phyloP scores from a whole-genome alignment of 2,329 filamentous ascomycete species.

The Zasmidium angulare region DNA sequence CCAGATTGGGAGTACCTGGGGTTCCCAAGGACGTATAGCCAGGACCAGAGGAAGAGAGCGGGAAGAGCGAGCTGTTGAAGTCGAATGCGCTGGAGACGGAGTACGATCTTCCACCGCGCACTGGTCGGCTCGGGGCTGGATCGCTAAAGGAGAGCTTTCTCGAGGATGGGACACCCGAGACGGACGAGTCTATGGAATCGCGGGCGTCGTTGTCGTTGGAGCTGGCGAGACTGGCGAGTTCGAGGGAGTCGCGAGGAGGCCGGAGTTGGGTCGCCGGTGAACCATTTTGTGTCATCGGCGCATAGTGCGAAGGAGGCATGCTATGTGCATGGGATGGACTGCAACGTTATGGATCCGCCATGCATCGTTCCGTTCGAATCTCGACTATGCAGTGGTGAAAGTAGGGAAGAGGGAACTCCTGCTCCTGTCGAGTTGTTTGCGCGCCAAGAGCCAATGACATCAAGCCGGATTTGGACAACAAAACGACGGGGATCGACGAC shows the following conservation, averaged over 20 bases:
- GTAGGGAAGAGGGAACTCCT: not conserved
- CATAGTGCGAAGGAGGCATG: not conserved
- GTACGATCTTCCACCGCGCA: slow-evolving; percentile 56
- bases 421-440: not conserved
- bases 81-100: slow-evolving; percentile 93
- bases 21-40: slow-evolving; percentile 82
- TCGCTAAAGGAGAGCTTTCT: slow-evolving; percentile 84
- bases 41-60: slow-evolving; percentile 71
- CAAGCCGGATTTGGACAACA: not conserved
- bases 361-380: no score
- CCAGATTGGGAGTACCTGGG: slow-evolving; percentile 59
- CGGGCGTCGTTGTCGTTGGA: slow-evolving; percentile 63
- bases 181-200: slow-evolving; percentile 69
- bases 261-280: slow-evolving; percentile 11
- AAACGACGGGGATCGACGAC: not conserved
- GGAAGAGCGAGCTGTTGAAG: slow-evolving; percentile 90
- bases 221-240: slow-evolving; percentile 91
- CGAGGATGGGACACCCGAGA: slow-evolving; percentile 82
- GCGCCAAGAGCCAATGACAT: not conserved
- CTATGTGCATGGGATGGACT: no score
- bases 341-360: no score
- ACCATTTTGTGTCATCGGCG: not conserved
- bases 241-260: slow-evolving; percentile 80
- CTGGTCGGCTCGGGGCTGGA: slow-evolving; percentile 34
- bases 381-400: no score